Evolutionary conservation across 2,329 filamentous ascomycete species (phyloP).

Genomic region (Xylaria sp.): DNA sequence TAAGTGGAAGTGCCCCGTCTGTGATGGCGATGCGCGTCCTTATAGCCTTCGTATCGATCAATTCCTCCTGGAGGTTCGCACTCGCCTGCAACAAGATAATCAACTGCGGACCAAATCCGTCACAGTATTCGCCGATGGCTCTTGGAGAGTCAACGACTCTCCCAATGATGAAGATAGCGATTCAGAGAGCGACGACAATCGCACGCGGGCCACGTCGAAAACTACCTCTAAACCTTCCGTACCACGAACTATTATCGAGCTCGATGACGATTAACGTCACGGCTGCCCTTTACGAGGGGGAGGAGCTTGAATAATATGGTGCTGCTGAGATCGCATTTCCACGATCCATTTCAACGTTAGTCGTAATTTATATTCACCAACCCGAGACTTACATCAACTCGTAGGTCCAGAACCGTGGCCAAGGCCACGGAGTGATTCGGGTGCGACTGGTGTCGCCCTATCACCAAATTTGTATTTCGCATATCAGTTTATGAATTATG

Average conservation of each 20-base stretch:
- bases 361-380: background rate
- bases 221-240: constrained; percentile 22
- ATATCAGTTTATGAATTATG: constrained; percentile 6
- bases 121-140: constrained; percentile 65
- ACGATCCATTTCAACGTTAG: background rate
- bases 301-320: background rate
- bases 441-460: background rate
- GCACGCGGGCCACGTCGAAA: constrained; percentile 15
- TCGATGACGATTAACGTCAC: constrained; percentile 26
- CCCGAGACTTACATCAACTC: background rate
- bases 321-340: background rate
- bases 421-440: background rate
- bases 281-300: background rate
- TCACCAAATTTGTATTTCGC: background rate
- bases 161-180: constrained; percentile 42
- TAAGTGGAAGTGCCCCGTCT: constrained; percentile 88
- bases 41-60: constrained; percentile 72
- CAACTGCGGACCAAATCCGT: constrained; percentile 63
- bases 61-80: constrained; percentile 70
- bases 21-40: constrained; percentile 77
- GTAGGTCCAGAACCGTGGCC: background rate
- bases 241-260: constrained; percentile 31
- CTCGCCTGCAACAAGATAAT: constrained; percentile 55
- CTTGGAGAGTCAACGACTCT: constrained; percentile 60
- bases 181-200: constrained; percentile 40